phyloP scores from a whole-genome alignment of 1,284 basidiomycete genomes.

The Heliocybe sulcata region DNA sequence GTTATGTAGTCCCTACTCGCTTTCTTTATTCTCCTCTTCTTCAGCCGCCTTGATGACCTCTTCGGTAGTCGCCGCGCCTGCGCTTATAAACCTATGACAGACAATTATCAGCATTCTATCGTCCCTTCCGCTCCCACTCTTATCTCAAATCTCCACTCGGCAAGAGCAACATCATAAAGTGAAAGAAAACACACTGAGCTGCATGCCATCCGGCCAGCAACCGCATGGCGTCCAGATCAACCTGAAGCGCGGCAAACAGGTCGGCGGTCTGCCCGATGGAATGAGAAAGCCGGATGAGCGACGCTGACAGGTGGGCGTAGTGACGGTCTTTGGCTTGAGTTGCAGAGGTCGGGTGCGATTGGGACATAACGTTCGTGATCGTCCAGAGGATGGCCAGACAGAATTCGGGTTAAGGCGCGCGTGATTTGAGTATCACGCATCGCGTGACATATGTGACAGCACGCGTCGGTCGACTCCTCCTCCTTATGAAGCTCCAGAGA shows the following conservation, averaged over 20 bases:
- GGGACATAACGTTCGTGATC: not conserved
- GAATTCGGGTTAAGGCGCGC: no score
- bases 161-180: slow-evolving; percentile 5
- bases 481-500: no score
- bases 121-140: no score
- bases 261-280: slow-evolving; percentile 60
- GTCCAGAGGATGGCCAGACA: no score
- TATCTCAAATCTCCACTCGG: no score
- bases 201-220: slow-evolving; percentile 65
- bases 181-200: slow-evolving; percentile 45
- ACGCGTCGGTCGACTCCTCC: not conserved
- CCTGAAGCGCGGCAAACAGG: slow-evolving; percentile 62
- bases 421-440: no score
- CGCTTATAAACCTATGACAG: slow-evolving; percentile 63
- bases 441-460: not conserved
- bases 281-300: slow-evolving; percentile 51
- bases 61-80: slow-evolving; percentile 29
- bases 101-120: no score
- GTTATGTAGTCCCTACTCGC: no score
- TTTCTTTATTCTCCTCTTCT: not conserved
- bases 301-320: slow-evolving; percentile 59
- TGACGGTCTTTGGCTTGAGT: slow-evolving; percentile 68
- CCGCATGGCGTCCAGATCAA: slow-evolving; percentile 65
- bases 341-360: slow-evolving; percentile 38
- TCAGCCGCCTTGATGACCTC: not conserved